Base-by-base conservation (phyloP, 257 asterid genomes). In the Penstemon newberryi region DNA sequence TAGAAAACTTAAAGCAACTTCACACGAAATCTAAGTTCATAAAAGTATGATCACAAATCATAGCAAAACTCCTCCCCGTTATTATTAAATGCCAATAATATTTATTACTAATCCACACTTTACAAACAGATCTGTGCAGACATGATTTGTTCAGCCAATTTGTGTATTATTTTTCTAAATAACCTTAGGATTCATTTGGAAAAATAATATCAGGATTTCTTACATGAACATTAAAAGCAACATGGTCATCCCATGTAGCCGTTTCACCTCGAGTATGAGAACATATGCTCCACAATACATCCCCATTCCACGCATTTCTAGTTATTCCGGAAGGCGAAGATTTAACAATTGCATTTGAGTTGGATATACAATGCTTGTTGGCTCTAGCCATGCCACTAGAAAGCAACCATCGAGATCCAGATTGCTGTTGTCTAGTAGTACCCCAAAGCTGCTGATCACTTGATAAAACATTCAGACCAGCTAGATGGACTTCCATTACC, bases 201-300 rank as follows among this genome's bases (percentile, higher is more conserved):
- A 91, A 81, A 69, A 84, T 15, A 71, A 91, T 81, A 76, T 91
- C 89, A 63, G 96, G 86, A 80, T 87, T 89, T 80, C 97, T 87
- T 63, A 77, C 82, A 63, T 89, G 89, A 73, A 84, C 81, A 60
- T 78, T 84, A 13, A 86, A 73, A 4, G 81, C 81, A 50, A 83
- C 80, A 19, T 63, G 72, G 45, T 84, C 88, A 45, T 78, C 81
- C 87, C 87, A 85, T 10, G 75, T 44, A 63, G 71, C 79, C 57
- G 81, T 76, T 81, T 75, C 73, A 60, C 74, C 78, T 66, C 65
- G 78, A 50, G 37, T 63, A n/a, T 77, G 80, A 19, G 77, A 62
- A 2, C 89, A 80, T 73, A 91, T 77, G 85, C 93, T 88, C 97
- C 97, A 91, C 70, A 91, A 72, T 56, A 73, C 82, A 71, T 85